Evolutionary conservation across 2,329 filamentous ascomycete species (phyloP), one percentile per base, ranked within the genome.

Genomic region (Lojkania enalia): DNA sequence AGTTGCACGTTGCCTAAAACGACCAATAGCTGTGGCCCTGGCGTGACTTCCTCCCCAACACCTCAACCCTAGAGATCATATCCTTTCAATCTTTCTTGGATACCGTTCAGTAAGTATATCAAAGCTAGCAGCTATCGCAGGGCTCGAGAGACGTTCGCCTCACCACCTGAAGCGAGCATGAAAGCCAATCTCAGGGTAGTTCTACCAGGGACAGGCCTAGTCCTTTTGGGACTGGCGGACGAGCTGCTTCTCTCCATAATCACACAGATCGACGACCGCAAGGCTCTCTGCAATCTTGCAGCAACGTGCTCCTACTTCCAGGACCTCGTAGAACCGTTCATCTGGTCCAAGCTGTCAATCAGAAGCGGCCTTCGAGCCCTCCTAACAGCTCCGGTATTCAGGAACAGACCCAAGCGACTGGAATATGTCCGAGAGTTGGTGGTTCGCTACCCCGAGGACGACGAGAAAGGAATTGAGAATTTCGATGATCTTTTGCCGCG

Each of bases 191-290:
- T n/a, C n/a, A n/a, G n/a, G n/a, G n/a, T n/a, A n/a, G n/a, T n/a
- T n/a, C n/a, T n/a, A n/a, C n/a, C n/a, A n/a, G n/a, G n/a, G n/a
- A n/a, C n/a, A n/a, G n/a, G n/a, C n/a, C n/a, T n/a, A n/a, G n/a
- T n/a, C n/a, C 35, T 44, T 12, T 18, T 39, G 6, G 58, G 55
- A 1, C 53, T 70, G 4, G 63, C 60, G 15, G 66, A 69, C 39
- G 67, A 70, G 45, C 51, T 69, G 3, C 55, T 69, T 9, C 61
- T 69, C 4, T 55, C 52, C 19, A 59, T 69, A 23, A 59, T 70
- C 38, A 63, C 69, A 18, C 57, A 65, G 3, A 53, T 69, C 23
- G 54, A 63, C 6, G 49, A 39, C 6, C 47, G 44, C 5, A 33
- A 50, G 20, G 46, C 57, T 0, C 53, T 68, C 3, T 60, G 59